phyloP scores from a whole-genome alignment of 805 yeast genomes.

The Metschnikowia kofuensis region DNA sequence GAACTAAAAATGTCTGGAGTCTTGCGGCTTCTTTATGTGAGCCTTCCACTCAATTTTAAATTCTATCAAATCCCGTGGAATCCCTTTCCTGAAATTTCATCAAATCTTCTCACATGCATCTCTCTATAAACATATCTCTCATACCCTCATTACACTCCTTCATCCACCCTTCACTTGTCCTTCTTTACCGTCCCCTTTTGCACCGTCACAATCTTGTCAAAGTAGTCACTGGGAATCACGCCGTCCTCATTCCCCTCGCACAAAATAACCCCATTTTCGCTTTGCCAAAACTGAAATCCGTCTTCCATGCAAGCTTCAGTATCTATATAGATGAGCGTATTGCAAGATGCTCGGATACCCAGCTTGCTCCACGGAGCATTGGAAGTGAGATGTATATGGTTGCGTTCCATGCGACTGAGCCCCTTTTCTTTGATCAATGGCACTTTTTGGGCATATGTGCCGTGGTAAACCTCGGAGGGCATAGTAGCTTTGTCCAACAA shows the following conservation, averaged over 20 bases:
- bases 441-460: slow-evolving; percentile 59
- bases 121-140: too few species aligned
- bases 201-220: slow-evolving; percentile 28
- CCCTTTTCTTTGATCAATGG: slow-evolving; percentile 53
- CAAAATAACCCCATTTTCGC: slow-evolving; percentile 74
- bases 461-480: slow-evolving; percentile 68
- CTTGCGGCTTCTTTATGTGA: too few species aligned
- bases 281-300: slow-evolving; percentile 52
- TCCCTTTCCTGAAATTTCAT: too few species aligned
- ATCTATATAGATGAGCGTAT: slow-evolving; percentile 64
- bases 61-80: too few species aligned
- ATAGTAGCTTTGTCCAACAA: slow-evolving; percentile 40
- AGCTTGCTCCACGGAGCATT: slow-evolving; percentile 50
- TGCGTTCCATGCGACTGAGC: slow-evolving; percentile 65
- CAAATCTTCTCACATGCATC: too few species aligned
- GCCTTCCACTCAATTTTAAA: too few species aligned
- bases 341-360: slow-evolving; percentile 66
- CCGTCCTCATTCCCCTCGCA: slow-evolving; percentile 62
- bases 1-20: too few species aligned
- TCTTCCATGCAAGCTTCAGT: slow-evolving; percentile 41
- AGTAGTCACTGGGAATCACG: slow-evolving; percentile 41
- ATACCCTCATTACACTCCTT: too few species aligned
- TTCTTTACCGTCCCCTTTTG: neutral
- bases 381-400: slow-evolving; percentile 83
- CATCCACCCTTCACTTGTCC: neutral